Evolutionary conservation across 2,329 filamentous ascomycete genomes (phyloP).

Genomic region (Bipolaris sorokiniana): DNA sequence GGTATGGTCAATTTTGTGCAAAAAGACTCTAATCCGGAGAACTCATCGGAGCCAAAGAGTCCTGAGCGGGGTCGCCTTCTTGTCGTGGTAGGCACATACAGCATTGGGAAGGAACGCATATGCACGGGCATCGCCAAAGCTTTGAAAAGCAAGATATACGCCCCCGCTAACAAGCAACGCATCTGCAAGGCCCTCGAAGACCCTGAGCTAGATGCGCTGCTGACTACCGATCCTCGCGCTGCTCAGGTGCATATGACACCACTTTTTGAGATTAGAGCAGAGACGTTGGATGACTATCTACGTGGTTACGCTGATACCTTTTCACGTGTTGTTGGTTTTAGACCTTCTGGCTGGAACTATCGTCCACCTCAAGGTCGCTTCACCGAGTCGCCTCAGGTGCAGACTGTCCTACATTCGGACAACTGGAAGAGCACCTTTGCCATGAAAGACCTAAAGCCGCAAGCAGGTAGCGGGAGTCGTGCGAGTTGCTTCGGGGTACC

Average conservation of each 20-base stretch:
- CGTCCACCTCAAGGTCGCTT: conserved; percentile 70
- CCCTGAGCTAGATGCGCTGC: conserved; percentile 74
- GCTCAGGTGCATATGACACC: conserved; percentile 99
- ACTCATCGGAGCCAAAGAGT: conserved; percentile 38
- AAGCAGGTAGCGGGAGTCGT: conserved; percentile 81
- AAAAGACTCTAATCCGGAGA: conserved; percentile 48
- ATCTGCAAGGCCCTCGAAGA: conserved; percentile 88
- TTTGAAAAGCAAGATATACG: conserved; percentile 86
- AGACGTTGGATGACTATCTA: conserved; percentile 90
- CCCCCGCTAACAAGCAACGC: conserved; percentile 78
- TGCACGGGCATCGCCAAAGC: conserved; percentile 91
- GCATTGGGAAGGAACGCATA: conserved; percentile 96
- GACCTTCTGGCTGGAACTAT: conserved; percentile 95
- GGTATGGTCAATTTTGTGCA: conserved; percentile 69
- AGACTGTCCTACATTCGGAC: conserved; percentile 67
- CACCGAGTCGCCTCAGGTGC: conserved; percentile 67
- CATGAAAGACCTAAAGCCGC: conserved; percentile 74
- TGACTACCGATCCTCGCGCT: conserved; percentile 80
- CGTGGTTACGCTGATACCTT: conserved; percentile 81
- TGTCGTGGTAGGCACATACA: conserved; percentile 95
- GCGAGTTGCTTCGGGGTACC: conserved; percentile 92
- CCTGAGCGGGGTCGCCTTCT: conserved; percentile 71
- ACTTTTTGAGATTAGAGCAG: conserved; percentile 89
- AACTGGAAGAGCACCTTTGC: conserved; percentile 79
- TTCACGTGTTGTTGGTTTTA: conserved; percentile 84